These are phyloP conservation scores for Fraxinus paxiana DNA, from an alignment of 305 asterid species.

Conservation along the genomic window DNA sequence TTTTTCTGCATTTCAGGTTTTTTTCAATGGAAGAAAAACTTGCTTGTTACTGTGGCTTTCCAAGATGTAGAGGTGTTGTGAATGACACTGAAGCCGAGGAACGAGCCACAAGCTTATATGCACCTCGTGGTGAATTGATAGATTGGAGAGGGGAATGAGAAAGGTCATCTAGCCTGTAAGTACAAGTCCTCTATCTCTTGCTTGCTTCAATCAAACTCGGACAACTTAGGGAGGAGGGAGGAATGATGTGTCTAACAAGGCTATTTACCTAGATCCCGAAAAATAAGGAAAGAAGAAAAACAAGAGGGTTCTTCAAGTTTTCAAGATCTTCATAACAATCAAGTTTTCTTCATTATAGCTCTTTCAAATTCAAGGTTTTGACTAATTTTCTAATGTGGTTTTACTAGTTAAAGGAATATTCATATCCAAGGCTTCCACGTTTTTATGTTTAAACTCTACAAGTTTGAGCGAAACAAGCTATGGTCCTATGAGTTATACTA, in stretches of 20 bases:
- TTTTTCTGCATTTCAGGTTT: constrained; percentile 48
- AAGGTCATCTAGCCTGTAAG: constrained; percentile 32
- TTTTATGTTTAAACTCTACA: background rate
- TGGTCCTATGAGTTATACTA: background rate
- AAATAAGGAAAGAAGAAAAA: background rate
- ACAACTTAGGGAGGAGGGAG: background rate
- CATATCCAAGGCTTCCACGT: background rate
- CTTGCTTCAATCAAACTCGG: background rate
- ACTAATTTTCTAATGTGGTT: background rate
- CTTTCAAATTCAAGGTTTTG: background rate
- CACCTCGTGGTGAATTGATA: constrained; percentile 53
- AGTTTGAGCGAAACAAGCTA: background rate
- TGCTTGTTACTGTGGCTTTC: constrained; percentile 74
- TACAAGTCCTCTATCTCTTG: background rate
- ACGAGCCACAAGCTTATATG: constrained; percentile 52
- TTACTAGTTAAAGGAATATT: background rate
- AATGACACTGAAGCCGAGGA: constrained; percentile 81
- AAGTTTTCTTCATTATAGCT: background rate
- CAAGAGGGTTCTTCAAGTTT: background rate
- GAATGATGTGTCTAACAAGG: background rate
- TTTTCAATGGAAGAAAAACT: constrained; percentile 67
- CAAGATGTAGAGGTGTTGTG: constrained; percentile 83
- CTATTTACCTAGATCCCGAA: background rate
- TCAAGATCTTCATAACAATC: background rate
- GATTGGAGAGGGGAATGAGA: constrained; percentile 68